A percentile compares a stretch with the other conserved stretches of the same genome.
phyloP scores from a whole-genome alignment of 1,284 basidiomycete species.

The Fistulinella cinereoalba region DNA sequence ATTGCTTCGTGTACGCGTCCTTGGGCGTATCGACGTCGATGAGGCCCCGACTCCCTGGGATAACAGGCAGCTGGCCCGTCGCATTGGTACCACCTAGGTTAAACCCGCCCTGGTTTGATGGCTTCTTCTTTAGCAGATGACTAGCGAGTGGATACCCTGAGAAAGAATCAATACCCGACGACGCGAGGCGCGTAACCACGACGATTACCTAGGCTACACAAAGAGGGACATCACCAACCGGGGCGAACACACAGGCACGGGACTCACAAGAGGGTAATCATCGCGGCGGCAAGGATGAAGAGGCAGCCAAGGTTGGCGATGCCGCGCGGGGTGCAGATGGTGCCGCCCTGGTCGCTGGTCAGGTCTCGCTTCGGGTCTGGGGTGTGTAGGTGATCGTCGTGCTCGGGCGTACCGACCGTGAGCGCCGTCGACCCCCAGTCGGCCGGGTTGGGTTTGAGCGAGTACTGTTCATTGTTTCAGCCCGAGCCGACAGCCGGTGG shows the following conservation, averaged over 20 bases:
- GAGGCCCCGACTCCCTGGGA: conserved; percentile 64
- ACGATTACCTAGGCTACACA: conserved; percentile 21
- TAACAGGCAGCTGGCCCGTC: conserved; percentile 58
- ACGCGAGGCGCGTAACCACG: neutral
- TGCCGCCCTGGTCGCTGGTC: conserved; percentile 38
- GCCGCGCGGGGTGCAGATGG: conserved; percentile 41
- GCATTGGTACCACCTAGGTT: conserved; percentile 54
- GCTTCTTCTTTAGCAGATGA: conserved; percentile 40
- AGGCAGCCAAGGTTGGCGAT: conserved; percentile 47
- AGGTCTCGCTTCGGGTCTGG: conserved; percentile 35
- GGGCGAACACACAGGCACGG: neutral
- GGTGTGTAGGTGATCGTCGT: conserved; percentile 33
- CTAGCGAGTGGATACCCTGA: conserved; percentile 35
- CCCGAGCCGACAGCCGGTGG: neutral
- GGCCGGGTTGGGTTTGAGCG: conserved; percentile 31
- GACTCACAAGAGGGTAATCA: conserved; percentile 37
- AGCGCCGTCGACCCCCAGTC: conserved; percentile 32
- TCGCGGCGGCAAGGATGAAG: conserved; percentile 33
- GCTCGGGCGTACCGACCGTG: conserved; percentile 24
- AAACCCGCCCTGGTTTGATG: conserved; percentile 40
- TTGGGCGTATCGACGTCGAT: conserved; percentile 78
- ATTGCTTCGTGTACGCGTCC: conserved; percentile 55
- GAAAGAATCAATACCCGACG: neutral
- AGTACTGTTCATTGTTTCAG: conserved; percentile 22
- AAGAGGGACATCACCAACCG: conserved; percentile 2